A percentile compares a stretch with the other conserved stretches of the same genome.
Conservation (phyloP, 2,329 filamentous ascomycete genomes). For the Calcarisporium arbuscula region DNA sequence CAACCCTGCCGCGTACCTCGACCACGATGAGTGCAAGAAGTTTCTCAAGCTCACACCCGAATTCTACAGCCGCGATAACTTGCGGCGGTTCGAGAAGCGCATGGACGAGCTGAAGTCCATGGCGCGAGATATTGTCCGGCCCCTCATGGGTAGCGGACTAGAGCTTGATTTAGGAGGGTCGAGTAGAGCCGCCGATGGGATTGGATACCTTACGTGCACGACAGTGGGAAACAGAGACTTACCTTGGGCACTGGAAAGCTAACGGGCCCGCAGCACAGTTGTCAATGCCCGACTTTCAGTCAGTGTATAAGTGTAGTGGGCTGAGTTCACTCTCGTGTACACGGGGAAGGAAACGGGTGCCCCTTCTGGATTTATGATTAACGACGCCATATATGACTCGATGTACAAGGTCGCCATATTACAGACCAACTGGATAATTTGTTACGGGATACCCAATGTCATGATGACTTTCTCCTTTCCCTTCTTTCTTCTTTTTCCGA, state of each 20-base stretch:
- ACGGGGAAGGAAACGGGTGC: too few relatives aligned
- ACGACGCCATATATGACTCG: too few relatives aligned
- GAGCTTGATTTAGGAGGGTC: constrained; percentile 62
- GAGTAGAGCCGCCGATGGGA: constrained; percentile 33
- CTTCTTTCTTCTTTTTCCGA: too few relatives aligned
- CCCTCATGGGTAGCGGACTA: constrained; percentile 77
- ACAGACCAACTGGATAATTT: too few relatives aligned
- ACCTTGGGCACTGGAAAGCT: constrained; percentile 40
- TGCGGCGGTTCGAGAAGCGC: constrained; percentile 77
- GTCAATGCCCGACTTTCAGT: background rate
- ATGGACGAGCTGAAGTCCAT: constrained; percentile 84
- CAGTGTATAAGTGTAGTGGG: background rate
- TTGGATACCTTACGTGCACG: constrained; percentile 47
- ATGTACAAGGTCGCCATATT: too few relatives aligned
- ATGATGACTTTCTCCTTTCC: too few relatives aligned
- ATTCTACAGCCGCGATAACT: constrained; percentile 78
- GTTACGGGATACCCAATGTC: too few relatives aligned
- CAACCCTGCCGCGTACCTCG: constrained; percentile 57
- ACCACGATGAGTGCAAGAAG: constrained; percentile 81
- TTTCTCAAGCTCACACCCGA: constrained; percentile 82
- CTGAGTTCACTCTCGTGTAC: too few relatives aligned
- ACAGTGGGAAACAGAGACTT: constrained; percentile 41
- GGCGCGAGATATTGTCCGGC: constrained; percentile 75
- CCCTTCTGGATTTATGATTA: too few relatives aligned
- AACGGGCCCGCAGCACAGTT: background rate